Evolutionary conservation across 148 eudicot genomes (phyloP), one percentile per base, ranked within the genome.

Genomic region (Silene latifolia): DNA sequence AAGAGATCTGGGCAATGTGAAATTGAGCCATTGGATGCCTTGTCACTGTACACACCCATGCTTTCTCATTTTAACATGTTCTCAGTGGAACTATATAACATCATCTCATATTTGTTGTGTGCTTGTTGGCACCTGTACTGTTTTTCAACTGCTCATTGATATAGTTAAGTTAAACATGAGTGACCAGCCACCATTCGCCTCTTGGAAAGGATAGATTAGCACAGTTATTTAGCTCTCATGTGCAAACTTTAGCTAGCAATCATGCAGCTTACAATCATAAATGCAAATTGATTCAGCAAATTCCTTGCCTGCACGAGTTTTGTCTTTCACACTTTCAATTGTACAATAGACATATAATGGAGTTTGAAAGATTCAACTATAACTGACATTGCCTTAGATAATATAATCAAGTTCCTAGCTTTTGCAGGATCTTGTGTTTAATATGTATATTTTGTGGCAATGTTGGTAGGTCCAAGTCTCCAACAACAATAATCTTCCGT

Each of bases 111-210:
- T 23, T 12, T 21, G 64, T 23, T 23, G 5, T 32, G 4, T 57
- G 62, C 20, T 58, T 58, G 24, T 17, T n/a, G 11, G 10, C 8
- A n/a, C 7, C 1, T n/a, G 19, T 7, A 9, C 44, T 39, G 44
- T 39, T 58, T 58, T 58, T 58, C 62, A 58, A 58, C 24, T 58
- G 62, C 62, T 58, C 62, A 58, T 58, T 58, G 62, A 58, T n/a
- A 58, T 8, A 58, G 19, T 20, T 58, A 58, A n/a, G 62, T 58
- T 19, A 6, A 58, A 8, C 62, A 58, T 20, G 23, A 58, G 20
- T 58, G 62, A 58, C 23, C 62, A 18, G 23, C 10, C 25, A 58
- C 9, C 11, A 39, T 58, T 58, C 21, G 5, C 23, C 62, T 58
- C 62, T 58, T 20, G 62, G 24, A 58, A 58, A 58, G 4, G 21